Conservation (phyloP, 306 rosid species). For the Rosa lucieae region DNA sequence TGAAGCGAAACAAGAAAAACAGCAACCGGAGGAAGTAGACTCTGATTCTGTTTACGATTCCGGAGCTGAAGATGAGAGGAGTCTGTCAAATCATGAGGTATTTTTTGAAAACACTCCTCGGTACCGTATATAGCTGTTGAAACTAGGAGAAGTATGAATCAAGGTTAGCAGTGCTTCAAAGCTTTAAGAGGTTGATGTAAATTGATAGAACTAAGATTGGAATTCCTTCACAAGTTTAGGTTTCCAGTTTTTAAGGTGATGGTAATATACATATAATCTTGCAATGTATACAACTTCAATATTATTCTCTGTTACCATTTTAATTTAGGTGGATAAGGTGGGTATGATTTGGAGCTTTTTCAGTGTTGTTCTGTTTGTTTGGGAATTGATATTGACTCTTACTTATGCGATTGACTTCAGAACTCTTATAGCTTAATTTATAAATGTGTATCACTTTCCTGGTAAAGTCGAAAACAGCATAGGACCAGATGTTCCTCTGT, state of each 20-base stretch:
- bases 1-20: not conserved
- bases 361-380: not conserved
- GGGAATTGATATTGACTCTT: not conserved
- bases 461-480: not conserved
- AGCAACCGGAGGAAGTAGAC: constrained; percentile 19
- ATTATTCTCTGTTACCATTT: not conserved
- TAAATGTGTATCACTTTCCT: not conserved
- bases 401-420: not conserved
- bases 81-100: not conserved
- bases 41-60: constrained; percentile 37
- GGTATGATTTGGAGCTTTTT: not conserved
- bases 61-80: constrained; percentile 26
- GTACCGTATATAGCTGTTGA: not conserved
- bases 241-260: not conserved
- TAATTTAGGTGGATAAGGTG: not conserved
- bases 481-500: not conserved
- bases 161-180: not conserved
- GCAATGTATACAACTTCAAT: not conserved
- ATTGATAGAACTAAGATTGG: not conserved
- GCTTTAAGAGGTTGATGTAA: not conserved
- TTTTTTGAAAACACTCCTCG: not conserved
- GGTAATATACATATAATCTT: not conserved
- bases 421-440: not conserved
- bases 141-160: not conserved
- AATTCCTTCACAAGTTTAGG: not conserved